These are phyloP conservation scores for Holtermanniella nyarrowii DNA, from an alignment of 768 basidiomycete genomes.

Conservation along the genomic window DNA sequence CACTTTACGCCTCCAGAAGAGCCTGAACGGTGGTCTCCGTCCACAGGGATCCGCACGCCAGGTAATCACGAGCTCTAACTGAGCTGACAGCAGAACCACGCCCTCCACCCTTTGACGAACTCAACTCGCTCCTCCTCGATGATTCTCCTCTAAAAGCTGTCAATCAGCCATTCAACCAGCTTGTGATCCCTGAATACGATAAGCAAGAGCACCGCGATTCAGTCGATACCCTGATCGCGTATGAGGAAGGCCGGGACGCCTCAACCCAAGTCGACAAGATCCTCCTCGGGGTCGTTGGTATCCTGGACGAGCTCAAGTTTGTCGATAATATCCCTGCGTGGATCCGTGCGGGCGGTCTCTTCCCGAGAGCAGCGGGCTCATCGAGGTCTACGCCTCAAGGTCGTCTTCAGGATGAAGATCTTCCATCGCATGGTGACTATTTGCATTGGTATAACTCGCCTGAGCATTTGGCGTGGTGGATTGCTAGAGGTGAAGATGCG, in stretches of 20 bases:
- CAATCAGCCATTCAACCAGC: conserved; percentile 37
- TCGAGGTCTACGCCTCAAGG: no score
- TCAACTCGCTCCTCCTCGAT: conserved; percentile 30
- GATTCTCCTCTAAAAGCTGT: conserved; percentile 36
- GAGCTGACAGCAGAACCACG: background rate
- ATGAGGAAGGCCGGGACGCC: background rate
- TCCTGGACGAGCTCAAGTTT: conserved; percentile 22
- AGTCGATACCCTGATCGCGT: background rate
- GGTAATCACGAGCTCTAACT: background rate
- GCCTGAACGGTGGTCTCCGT: background rate
- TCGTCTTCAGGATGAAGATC: background rate
- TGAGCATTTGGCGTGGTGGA: conserved; percentile 14
- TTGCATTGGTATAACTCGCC: conserved; percentile 22
- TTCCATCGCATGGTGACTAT: conserved; percentile 21
- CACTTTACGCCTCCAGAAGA: conserved; percentile 7
- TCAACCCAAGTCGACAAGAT: conserved; percentile 18
- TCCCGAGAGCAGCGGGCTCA: background rate
- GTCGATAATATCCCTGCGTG: conserved; percentile 35
- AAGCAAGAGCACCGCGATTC: conserved; percentile 7
- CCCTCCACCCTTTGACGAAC: conserved; percentile 10
- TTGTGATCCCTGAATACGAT: conserved; percentile 35
- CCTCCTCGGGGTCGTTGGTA: conserved; percentile 34
- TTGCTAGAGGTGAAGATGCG: conserved; percentile 15
- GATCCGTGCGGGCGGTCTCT: conserved; percentile 31
- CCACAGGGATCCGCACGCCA: background rate